phyloP scores from a whole-genome alignment of 2,329 filamentous ascomycete genomes.

The Gnomoniopsis sp. region DNA sequence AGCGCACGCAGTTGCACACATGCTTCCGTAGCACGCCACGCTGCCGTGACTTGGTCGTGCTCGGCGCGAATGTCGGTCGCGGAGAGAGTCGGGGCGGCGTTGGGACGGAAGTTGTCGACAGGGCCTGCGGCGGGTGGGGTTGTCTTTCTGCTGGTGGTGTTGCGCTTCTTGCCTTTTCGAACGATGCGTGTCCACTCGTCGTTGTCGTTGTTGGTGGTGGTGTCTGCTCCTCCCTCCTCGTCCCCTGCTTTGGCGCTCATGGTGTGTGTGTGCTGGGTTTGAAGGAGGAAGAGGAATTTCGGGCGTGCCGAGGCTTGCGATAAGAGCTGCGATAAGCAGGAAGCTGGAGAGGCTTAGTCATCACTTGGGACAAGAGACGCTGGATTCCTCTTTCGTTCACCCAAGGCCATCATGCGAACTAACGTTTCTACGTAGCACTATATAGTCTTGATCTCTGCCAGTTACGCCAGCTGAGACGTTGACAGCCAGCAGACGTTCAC shows the following conservation, averaged over 20 bases:
- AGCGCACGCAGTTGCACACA: slow-evolving; percentile 32
- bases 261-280: background rate
- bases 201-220: too few relatives aligned
- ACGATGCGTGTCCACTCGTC: slow-evolving; percentile 13
- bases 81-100: slow-evolving; percentile 5
- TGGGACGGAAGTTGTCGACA: slow-evolving; percentile 13
- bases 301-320: background rate
- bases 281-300: background rate
- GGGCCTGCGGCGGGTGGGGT: slow-evolving; percentile 4
- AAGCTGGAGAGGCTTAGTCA: background rate
- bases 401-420: too few relatives aligned
- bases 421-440: too few relatives aligned
- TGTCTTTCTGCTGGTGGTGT: background rate
- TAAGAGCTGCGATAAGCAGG: slow-evolving; percentile 10
- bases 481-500: background rate
- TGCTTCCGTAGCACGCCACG: slow-evolving; percentile 25
- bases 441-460: too few relatives aligned
- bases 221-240: background rate
- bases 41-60: slow-evolving; percentile 19
- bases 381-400: too few relatives aligned
- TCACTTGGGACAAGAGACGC: background rate
- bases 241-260: background rate
- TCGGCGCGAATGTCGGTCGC: slow-evolving; percentile 20
- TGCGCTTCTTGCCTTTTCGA: slow-evolving; percentile 14
- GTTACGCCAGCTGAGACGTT: background rate